phyloP scores from a whole-genome alignment of 192 early-diverging fungal species.

The Anaeromyces robustus region DNA sequence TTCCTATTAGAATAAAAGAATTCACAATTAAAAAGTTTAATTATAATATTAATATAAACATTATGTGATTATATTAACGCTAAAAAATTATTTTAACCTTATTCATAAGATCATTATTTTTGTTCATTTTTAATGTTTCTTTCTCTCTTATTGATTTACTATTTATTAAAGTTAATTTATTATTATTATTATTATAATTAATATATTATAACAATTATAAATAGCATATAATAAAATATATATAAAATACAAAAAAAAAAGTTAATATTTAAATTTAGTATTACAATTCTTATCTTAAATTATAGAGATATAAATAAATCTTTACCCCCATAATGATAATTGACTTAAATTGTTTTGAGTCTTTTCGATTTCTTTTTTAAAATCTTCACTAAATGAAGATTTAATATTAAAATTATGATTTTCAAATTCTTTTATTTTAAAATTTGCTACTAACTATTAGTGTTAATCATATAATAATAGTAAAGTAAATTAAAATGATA shows the following conservation, averaged over 20 bases:
- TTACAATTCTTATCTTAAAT: too few species aligned
- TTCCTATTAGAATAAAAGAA: neutral
- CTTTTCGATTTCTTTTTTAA: neutral
- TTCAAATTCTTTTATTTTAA: neutral
- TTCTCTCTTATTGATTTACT: neutral
- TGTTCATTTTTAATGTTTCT: neutral
- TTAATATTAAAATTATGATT: neutral
- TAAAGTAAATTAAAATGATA: too few species aligned
- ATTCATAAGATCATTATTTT: neutral
- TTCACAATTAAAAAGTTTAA: too few species aligned
- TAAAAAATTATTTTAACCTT: neutral
- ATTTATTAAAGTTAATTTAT: too few species aligned
- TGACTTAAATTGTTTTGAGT: neutral
- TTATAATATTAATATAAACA: too few species aligned
- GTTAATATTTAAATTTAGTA: too few species aligned
- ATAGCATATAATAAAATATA: too few species aligned
- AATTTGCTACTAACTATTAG: neutral
- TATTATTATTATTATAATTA: too few species aligned
- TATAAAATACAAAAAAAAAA: too few species aligned
- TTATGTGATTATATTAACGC: too few species aligned
- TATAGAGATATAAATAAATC: neutral
- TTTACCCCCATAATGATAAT: neutral
- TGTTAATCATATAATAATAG: too few species aligned
- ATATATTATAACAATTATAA: too few species aligned
- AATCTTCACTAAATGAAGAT: neutral